Evolutionary conservation across 257 asterid genomes (phyloP).

Genomic region (Eustoma russellianum): DNA sequence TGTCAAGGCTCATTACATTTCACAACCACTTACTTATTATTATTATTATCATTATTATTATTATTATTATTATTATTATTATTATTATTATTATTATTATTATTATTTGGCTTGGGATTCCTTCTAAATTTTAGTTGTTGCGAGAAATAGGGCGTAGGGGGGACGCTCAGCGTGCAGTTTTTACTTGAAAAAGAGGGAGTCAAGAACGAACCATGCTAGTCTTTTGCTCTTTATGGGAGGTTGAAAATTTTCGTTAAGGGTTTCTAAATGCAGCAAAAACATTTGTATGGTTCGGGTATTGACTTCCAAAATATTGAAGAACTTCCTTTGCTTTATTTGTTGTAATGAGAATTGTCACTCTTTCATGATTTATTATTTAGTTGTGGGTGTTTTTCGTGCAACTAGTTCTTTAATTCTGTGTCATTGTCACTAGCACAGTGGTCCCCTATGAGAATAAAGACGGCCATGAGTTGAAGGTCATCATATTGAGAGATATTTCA

Average conservation of each 20-base stretch:
- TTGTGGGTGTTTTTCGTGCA: no score
- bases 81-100: background rate
- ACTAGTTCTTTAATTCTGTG: no score
- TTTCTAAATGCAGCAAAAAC: conserved; percentile 24
- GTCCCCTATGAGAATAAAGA: no score
- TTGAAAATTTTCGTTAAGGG: background rate
- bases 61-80: conserved; percentile 1
- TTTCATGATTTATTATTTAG: no score
- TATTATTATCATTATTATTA: background rate
- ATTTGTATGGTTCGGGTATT: conserved; percentile 95
- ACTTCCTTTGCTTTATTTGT: no score
- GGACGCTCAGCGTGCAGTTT: conserved; percentile 4
- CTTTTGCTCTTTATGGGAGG: conserved; percentile 11
- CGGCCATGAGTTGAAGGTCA: no score
- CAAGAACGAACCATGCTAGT: conserved; percentile 58
- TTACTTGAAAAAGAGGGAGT: conserved; percentile 28
- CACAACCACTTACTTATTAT: conserved; percentile 31
- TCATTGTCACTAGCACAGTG: no score
- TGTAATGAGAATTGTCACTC: no score
- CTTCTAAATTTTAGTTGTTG: background rate
- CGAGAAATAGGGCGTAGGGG: background rate
- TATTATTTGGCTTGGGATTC: background rate
- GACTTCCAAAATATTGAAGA: conserved; percentile 42
- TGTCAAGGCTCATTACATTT: conserved; percentile 30
- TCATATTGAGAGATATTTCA: no score